These are phyloP conservation scores for Blastobotrys ciferrii DNA, from an alignment of 1,139 yeast species.

Conservation along the genomic window DNA sequence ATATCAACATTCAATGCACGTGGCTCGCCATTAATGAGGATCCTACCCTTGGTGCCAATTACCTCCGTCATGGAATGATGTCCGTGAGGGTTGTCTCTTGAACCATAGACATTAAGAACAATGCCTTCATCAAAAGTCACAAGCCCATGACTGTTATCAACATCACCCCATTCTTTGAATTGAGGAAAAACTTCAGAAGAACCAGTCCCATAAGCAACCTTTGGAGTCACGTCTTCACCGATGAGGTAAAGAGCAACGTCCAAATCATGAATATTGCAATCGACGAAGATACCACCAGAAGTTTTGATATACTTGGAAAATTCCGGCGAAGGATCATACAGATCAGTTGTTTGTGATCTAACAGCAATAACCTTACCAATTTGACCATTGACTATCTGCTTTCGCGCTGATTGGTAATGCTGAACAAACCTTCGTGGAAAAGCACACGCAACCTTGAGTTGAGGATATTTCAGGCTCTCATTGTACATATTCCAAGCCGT, in stretches of 20 bases:
- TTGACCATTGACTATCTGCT: slow-evolving; percentile 13
- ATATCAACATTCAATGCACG: slow-evolving; percentile 14
- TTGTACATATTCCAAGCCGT: not conserved
- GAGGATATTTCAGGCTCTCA: slow-evolving; percentile 8
- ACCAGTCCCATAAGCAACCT: slow-evolving; percentile 20
- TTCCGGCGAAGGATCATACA: slow-evolving; percentile 4
- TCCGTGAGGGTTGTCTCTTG: slow-evolving; percentile 21
- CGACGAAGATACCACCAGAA: slow-evolving; percentile 25
- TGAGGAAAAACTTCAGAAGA: slow-evolving; percentile 21
- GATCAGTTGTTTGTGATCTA: slow-evolving; percentile 16
- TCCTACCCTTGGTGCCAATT: slow-evolving; percentile 19
- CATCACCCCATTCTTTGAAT: slow-evolving; percentile 22
- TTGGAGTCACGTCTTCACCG: slow-evolving; percentile 20
- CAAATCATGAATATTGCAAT: slow-evolving; percentile 21
- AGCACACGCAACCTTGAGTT: slow-evolving; percentile 16
- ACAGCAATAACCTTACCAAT: slow-evolving; percentile 17
- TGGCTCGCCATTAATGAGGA: slow-evolving; percentile 17
- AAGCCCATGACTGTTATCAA: slow-evolving; percentile 21
- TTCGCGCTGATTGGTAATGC: slow-evolving; percentile 10
- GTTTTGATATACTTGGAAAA: slow-evolving; percentile 18
- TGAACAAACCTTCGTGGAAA: slow-evolving; percentile 18
- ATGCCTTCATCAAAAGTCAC: slow-evolving; percentile 15
- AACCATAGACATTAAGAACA: slow-evolving; percentile 16
- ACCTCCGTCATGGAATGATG: slow-evolving; percentile 24
- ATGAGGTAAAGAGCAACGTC: slow-evolving; percentile 19